Base-by-base conservation (phyloP, 768 basidiomycete genomes). In the Amanita fuliginea region DNA sequence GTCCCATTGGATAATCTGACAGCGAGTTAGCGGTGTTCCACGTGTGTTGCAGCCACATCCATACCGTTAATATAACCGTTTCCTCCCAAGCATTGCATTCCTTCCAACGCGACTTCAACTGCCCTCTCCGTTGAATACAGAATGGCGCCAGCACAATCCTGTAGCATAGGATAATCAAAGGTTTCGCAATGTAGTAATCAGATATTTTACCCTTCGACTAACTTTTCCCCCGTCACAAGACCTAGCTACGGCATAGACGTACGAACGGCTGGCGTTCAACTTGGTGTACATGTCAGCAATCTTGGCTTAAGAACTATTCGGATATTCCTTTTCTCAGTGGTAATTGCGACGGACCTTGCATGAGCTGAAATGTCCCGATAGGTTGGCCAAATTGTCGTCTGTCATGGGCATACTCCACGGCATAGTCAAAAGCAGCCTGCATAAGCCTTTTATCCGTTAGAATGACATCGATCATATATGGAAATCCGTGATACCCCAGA, bases 121-220 rank as follows among this genome's bases (percentile, higher is more conserved):
- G 91, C 86, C 58, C 81, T 84, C 59, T 97, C 94, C 0, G 92
- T 92, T 16, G 91, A 88, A 65, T 94, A 95, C 40, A 97, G 61
- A 52, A 97, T 96, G 1, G 89, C 90, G 14, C 92, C 93, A 7
- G 94, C 94, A 57, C 94, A 97, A 60, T 97, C 94, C 91, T 93
- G 28, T 46, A 34, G 51, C 14, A 36, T 45, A 19, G 42, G 16
- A 26, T 21, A 34, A 32, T 16, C 45, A 51, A 49, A 28, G 7
- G 19, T 32, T 39, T 46, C 10, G 6, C 24, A 11, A 40, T 9
- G 21, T 10, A 19, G 21, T 1, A 47, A 34, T 35, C 18, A 34
- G 30, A 26, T n/a, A n/a, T 14, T 81, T 57, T 62, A 91, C 89
- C 62, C 78, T 69, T 56, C 88, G 75, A 63, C 88, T 91, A 54